phyloP scores from a whole-genome alignment of 148 eudicot genomes.

The Persicaria maculosa region DNA sequence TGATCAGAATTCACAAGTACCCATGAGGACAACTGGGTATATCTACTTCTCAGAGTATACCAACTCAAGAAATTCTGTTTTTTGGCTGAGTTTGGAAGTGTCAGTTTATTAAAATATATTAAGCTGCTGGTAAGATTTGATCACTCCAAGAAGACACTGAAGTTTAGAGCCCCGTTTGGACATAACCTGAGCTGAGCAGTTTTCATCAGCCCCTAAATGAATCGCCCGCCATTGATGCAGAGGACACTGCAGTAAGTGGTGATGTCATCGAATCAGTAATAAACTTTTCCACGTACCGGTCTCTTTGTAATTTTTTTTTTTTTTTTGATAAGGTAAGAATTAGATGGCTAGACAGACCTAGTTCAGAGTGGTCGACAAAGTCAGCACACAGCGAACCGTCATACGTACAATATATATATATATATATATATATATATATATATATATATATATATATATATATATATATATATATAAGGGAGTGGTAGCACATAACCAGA shows the following conservation, averaged over 20 bases:
- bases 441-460: too few species aligned
- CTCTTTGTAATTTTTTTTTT: too few species aligned
- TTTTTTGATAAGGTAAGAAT: too few species aligned
- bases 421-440: too few species aligned
- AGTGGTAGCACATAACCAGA: too few species aligned
- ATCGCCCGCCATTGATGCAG: slow-evolving; percentile 1
- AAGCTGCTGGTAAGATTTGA: background rate
- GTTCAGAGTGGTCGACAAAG: too few species aligned
- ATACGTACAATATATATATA: too few species aligned
- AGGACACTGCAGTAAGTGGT: background rate
- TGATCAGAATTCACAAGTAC: background rate
- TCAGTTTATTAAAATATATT: background rate
- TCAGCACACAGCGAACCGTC: too few species aligned
- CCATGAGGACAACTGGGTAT: background rate
- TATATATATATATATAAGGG: too few species aligned
- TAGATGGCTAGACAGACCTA: too few species aligned
- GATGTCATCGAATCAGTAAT: background rate
- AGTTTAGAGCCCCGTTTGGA: background rate
- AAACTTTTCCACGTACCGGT: background rate
- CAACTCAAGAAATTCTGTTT: too few species aligned
- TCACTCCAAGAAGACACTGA: background rate
- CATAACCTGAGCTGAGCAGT: background rate
- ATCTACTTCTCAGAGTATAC: too few species aligned
- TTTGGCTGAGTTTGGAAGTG: background rate
- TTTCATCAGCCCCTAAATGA: background rate